These are phyloP conservation scores for Stephania cephalantha DNA, from an alignment of 164 flowering plant genomes.

Conservation along the genomic window DNA sequence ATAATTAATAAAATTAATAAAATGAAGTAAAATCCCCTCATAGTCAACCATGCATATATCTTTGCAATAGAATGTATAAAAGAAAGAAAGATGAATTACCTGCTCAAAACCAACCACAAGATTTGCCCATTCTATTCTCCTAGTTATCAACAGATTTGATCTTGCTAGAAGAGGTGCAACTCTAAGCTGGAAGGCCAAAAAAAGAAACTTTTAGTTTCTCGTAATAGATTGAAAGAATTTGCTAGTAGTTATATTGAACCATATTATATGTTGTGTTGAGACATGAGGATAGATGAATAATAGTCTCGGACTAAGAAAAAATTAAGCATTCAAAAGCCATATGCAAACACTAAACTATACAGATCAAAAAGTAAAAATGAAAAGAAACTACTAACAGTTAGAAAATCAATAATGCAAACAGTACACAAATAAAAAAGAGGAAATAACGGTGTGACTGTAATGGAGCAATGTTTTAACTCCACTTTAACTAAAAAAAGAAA, in stretches of 20 bases:
- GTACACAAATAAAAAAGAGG: background rate
- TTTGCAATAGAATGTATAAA: slow-evolving; percentile 4
- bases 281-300: background rate
- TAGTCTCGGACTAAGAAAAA: no score
- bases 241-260: background rate
- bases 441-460: no score
- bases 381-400: background rate
- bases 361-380: no score
- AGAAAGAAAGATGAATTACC: slow-evolving; percentile 32
- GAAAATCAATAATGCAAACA: background rate
- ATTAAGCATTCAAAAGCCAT: background rate
- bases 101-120: slow-evolving; percentile 92
- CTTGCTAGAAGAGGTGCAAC: slow-evolving; percentile 87
- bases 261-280: background rate
- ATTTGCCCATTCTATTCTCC: slow-evolving; percentile 98
- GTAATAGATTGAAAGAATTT: background rate
- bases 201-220: background rate
- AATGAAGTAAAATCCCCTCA: background rate
- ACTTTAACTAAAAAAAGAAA: no score
- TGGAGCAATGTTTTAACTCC: no score
- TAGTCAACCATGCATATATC: background rate
- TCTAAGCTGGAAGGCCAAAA: slow-evolving; percentile 34
- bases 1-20: no score
- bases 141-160: slow-evolving; percentile 80
- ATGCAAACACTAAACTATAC: no score